Evolutionary conservation across 768 basidiomycete species (phyloP).

Genomic region (Guyanaporus albipodus): DNA sequence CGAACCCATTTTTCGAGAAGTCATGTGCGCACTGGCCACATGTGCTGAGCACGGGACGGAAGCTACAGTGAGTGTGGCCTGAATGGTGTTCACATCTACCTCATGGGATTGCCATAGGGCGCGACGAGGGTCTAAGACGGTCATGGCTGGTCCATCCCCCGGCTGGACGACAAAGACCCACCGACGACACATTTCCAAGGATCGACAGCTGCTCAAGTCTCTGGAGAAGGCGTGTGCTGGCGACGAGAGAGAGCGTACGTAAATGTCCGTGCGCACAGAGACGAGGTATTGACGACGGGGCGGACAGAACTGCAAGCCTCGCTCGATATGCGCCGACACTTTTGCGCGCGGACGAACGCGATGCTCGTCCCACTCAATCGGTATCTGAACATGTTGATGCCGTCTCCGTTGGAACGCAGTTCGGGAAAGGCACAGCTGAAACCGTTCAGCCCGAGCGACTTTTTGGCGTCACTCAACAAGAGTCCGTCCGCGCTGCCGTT

Average conservation of each 20-base stretch:
- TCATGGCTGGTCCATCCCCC: conserved; percentile 49
- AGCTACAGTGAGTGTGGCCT: conserved; percentile 36
- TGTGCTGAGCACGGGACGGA: conserved; percentile 62
- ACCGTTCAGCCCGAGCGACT: conserved; percentile 64
- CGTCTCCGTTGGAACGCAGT: conserved; percentile 50
- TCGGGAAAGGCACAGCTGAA: conserved; percentile 43
- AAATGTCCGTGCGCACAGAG: neutral
- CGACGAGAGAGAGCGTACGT: conserved; percentile 51
- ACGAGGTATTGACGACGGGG: neutral
- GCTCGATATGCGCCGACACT: conserved; percentile 70
- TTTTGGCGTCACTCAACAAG: conserved; percentile 68
- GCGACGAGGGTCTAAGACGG: conserved; percentile 1
- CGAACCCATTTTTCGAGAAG: conserved; percentile 82
- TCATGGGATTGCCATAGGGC: neutral
- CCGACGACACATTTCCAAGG: conserved; percentile 82
- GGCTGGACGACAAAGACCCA: conserved; percentile 80
- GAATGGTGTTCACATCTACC: neutral
- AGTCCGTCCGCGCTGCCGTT: conserved; percentile 74
- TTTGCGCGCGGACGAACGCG: conserved; percentile 79
- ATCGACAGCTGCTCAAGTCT: conserved; percentile 65
- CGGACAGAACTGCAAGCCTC: conserved; percentile 56
- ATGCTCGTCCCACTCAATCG: conserved; percentile 87
- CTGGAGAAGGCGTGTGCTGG: conserved; percentile 60
- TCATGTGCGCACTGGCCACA: conserved; percentile 86
- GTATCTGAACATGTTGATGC: conserved; percentile 86